Percentiles rank a stretch among this genome's conserved stretches.
These are phyloP conservation scores for Harrya chromipes DNA, from an alignment of 768 basidiomycete genomes.

Conservation along the genomic window DNA sequence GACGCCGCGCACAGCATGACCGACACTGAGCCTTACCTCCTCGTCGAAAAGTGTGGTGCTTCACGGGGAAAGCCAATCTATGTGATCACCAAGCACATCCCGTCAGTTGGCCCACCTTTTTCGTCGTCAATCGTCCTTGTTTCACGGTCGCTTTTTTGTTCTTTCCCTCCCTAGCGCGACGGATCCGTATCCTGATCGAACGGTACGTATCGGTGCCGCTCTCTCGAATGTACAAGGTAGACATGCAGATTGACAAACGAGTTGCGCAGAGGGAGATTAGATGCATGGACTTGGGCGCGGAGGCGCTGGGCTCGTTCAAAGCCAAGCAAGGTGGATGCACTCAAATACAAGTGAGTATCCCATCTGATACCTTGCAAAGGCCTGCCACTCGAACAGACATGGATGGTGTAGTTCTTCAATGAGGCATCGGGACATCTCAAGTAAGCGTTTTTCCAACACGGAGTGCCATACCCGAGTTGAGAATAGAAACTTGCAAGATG, in stretches of 20 bases:
- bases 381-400: not conserved
- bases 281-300: constrained; percentile 42
- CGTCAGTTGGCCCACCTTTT: constrained; percentile 31
- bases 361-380: not conserved
- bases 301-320: constrained; percentile 40
- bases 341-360: constrained; percentile 37
- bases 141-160: constrained; percentile 14
- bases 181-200: constrained; percentile 31
- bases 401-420: constrained; percentile 36
- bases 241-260: constrained; percentile 5
- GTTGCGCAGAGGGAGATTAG: constrained; percentile 38
- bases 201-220: constrained; percentile 23
- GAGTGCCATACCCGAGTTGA: constrained; percentile 8
- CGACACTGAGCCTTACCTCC: constrained; percentile 33
- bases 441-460: constrained; percentile 24
- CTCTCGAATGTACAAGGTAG: not conserved
- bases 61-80: constrained; percentile 41
- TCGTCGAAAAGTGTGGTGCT: constrained; percentile 42
- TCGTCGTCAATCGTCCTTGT: constrained; percentile 10
- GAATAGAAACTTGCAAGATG: constrained; percentile 19
- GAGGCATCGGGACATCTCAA: constrained; percentile 35
- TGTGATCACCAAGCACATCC: constrained; percentile 41
- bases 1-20: constrained; percentile 18
- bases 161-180: constrained; percentile 25
- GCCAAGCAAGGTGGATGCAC: constrained; percentile 39